Evolutionary conservation across 306 rosid genomes (phyloP).

Genomic region (Rosa persica): DNA sequence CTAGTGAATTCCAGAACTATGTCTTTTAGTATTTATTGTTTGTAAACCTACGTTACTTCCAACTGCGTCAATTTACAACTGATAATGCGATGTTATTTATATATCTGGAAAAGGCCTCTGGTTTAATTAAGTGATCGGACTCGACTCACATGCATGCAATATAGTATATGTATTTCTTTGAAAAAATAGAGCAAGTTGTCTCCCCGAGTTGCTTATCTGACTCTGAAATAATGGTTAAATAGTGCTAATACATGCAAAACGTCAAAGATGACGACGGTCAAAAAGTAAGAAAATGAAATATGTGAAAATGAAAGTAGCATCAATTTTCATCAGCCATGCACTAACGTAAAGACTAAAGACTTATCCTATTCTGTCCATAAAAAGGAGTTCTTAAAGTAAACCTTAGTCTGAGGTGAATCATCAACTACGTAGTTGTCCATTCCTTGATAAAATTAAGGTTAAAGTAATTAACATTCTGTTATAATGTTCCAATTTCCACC

Average conservation of each 20-base stretch:
- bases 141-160: not conserved
- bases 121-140: not conserved
- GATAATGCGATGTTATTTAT: not conserved
- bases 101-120: not conserved
- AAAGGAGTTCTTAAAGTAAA: not conserved
- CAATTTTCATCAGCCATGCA: conserved; percentile 2
- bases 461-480: not conserved
- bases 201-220: conserved; percentile 10
- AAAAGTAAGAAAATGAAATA: conserved; percentile 27
- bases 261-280: conserved; percentile 34
- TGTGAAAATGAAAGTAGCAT: conserved; percentile 37
- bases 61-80: too few species aligned
- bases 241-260: conserved; percentile 29
- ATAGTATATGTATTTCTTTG: not conserved
- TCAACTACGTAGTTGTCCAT: not conserved
- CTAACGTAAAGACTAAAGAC: not conserved
- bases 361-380: not conserved
- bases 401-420: not conserved
- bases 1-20: too few species aligned
- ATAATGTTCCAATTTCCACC: too few species aligned
- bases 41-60: too few species aligned
- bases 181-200: conserved; percentile 16
- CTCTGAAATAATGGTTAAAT: conserved; percentile 23
- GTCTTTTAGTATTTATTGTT: too few species aligned
- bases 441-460: not conserved